Evolutionary conservation across 441 rosid genomes (phyloP).

Genomic region (Omphalea diandra): DNA sequence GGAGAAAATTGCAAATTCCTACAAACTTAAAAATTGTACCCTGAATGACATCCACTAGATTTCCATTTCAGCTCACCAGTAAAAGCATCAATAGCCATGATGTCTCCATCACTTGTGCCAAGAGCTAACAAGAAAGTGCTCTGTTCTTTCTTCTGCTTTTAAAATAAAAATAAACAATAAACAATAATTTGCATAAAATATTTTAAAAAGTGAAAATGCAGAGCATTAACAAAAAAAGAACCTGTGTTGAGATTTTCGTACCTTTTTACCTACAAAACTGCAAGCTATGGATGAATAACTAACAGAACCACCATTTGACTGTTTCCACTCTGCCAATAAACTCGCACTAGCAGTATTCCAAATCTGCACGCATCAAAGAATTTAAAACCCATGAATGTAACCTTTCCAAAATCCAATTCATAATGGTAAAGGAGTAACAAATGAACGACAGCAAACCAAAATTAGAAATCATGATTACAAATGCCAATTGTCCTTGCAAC

Average conservation of each 20-base stretch:
- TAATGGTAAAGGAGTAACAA: too few relatives aligned
- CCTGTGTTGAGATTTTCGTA: constrained; percentile 12
- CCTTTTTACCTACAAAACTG: constrained; percentile 42
- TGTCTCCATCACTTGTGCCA: constrained; percentile 45
- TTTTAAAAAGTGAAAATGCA: constrained; percentile 1
- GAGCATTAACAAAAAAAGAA: not conserved
- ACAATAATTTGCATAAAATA: not conserved
- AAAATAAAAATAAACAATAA: constrained; percentile 1
- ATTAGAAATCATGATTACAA: too few relatives aligned
- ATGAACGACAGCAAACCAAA: too few relatives aligned
- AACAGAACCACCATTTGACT: constrained; percentile 22
- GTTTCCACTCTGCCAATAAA: constrained; percentile 42
- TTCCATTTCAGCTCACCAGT: constrained; percentile 42
- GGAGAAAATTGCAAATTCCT: not conserved
- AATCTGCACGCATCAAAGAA: constrained; percentile 32
- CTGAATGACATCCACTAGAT: constrained; percentile 26
- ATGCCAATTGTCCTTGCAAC: not conserved
- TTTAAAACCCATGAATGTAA: not conserved
- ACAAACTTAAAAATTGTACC: constrained; percentile 32
- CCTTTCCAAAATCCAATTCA: too few relatives aligned
- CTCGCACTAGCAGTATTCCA: constrained; percentile 42
- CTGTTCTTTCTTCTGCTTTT: constrained; percentile 30
- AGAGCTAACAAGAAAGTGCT: constrained; percentile 36
- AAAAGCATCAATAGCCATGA: constrained; percentile 36
- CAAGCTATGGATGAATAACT: constrained; percentile 40